Evolutionary conservation across 257 asterid species (phyloP).

Genomic region (Solanum tacnaense): DNA sequence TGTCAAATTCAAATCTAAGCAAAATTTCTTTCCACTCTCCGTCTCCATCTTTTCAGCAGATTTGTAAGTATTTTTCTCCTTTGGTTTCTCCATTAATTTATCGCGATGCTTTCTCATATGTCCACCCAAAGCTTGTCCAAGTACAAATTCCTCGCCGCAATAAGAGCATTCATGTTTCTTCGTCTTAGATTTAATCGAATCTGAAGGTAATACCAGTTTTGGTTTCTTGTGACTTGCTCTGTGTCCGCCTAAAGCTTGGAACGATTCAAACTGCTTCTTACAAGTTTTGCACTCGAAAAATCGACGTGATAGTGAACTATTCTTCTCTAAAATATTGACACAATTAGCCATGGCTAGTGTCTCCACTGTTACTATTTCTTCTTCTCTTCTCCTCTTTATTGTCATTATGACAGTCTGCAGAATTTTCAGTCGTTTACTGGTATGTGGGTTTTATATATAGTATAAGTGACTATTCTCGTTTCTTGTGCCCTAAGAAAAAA

Average conservation of each 20-base stretch:
- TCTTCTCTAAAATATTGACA: background rate
- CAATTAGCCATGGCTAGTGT: constrained; percentile 9
- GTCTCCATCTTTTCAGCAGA: background rate
- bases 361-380: background rate
- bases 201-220: background rate
- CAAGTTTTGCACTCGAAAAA: constrained; percentile 25
- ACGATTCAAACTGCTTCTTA: constrained; percentile 8
- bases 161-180: background rate
- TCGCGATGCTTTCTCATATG: background rate
- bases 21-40: background rate
- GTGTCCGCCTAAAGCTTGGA: constrained; percentile 33
- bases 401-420: background rate
- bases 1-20: constrained; percentile 19
- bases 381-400: background rate
- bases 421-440: background rate
- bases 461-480: background rate
- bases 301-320: background rate
- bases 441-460: background rate
- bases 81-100: background rate
- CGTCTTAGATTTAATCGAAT: background rate
- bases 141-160: background rate
- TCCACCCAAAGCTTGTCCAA: background rate
- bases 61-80: background rate
- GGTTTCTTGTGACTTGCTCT: constrained; percentile 26
- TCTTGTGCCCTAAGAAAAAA: background rate